These are phyloP conservation scores for Nakazawaea wickerhamii DNA, from an alignment of 805 yeast species.

Conservation along the genomic window DNA sequence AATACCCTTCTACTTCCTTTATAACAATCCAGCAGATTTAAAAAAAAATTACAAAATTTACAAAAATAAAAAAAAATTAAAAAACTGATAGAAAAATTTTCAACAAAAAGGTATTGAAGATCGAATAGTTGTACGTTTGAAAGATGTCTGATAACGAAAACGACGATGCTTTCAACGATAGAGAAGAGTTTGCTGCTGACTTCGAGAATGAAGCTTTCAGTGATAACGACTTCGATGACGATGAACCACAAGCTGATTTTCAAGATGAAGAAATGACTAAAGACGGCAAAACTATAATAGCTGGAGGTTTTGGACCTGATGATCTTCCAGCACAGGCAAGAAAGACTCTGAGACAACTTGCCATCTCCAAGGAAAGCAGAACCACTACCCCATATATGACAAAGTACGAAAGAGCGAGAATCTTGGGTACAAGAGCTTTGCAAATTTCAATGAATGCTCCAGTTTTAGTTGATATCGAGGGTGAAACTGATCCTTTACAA, in stretches of 20 bases:
- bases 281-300: slow-evolving; percentile 69
- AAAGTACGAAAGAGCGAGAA: slow-evolving; percentile 96
- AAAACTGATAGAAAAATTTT: background rate
- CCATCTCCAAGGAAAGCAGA: slow-evolving; percentile 84
- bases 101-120: slow-evolving; percentile 1
- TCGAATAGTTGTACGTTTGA: background rate
- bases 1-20: no score
- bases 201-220: slow-evolving; percentile 74
- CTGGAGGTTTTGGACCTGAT: slow-evolving; percentile 62
- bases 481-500: slow-evolving; percentile 97
- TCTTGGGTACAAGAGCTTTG: slow-evolving; percentile 93
- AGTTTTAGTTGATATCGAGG: slow-evolving; percentile 94
- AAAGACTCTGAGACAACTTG: slow-evolving; percentile 71
- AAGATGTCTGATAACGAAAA: slow-evolving; percentile 54
- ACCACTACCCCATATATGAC: slow-evolving; percentile 99
- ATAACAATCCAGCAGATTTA: background rate
- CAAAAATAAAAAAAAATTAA: slow-evolving; percentile 1
- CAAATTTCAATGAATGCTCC: slow-evolving; percentile 99
- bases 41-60: background rate
- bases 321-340: slow-evolving; percentile 40
- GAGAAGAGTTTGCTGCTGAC: slow-evolving; percentile 66
- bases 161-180: slow-evolving; percentile 62
- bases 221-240: slow-evolving; percentile 33
- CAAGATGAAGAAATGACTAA: slow-evolving; percentile 47
- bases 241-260: slow-evolving; percentile 23